Base-by-base conservation (phyloP, 2,329 filamentous ascomycete genomes). In the Beauveria bassiana region DNA sequence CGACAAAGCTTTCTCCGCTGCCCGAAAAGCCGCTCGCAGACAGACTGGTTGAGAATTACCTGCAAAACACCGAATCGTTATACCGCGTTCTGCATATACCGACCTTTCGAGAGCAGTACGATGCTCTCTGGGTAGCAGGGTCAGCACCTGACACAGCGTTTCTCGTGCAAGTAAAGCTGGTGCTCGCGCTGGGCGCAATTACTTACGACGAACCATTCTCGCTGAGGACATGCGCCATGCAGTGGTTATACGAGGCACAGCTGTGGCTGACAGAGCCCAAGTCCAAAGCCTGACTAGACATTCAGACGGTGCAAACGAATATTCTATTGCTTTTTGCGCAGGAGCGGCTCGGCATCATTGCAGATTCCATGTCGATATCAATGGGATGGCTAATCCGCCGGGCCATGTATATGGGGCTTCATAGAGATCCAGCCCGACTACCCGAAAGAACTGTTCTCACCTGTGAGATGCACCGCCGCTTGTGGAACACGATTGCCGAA, bases 211-310 rank as follows among this genome's bases (percentile, higher is more conserved):
- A 80, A 0, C 63, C 70, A 0, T 85, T 82, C 61, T 79, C 78
- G 0, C 65, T 85, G 42, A 77, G 82, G 7, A 57, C 71, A 6
- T 73, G 75, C 0, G 84, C 84, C 0, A 71, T 79, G n/a, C 74
- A 70, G 31, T 87, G 84, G 84, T 71, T 86, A 0, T 81, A 82
- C 60, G 82, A 85, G 64, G 83, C 79, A 0, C 79, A 83, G 50
- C 77, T 77, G 0, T 87, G 81, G 80, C 57, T 82, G 0, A 78
- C 79, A 0, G 76, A 77, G 5, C 84, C 84, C 0, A 73, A 78
- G 3, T 80, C 78, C 66, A 87, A 86, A 63, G 74, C 77, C 0
- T 71, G 77, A 0, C 71, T 86, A 0, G 77, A 73, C 1, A 71
- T 86, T 0, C 75, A 78, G 34, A 75, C 73, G n/a, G 63, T 87